Conservation (phyloP, 2,329 filamentous ascomycete species). For the Claviceps sp. region DNA sequence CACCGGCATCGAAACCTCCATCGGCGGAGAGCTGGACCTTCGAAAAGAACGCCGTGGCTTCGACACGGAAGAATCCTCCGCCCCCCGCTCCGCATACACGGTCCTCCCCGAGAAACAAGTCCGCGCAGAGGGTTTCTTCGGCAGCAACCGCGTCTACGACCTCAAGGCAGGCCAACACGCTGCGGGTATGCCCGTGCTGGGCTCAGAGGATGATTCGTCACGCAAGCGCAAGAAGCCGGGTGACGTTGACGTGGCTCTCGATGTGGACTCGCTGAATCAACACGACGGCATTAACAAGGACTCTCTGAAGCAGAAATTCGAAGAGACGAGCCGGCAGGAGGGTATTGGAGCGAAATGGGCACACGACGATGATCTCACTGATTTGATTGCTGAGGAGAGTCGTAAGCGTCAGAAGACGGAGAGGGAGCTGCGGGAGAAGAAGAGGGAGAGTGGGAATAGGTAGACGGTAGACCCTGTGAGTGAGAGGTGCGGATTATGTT, state of each 20-base stretch:
- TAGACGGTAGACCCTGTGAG: conserved; percentile 16
- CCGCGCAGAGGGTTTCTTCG: conserved; percentile 84
- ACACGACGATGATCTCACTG: conserved; percentile 75
- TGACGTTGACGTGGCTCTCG: conserved; percentile 85
- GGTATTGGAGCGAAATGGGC: conserved; percentile 56
- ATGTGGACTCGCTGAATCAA: conserved; percentile 64
- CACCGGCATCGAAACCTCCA: conserved; percentile 55
- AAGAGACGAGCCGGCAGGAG: conserved; percentile 54
- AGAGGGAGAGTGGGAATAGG: conserved; percentile 40
- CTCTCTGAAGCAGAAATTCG: conserved; percentile 66
- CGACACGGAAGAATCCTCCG: conserved; percentile 69
- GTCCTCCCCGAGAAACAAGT: conserved; percentile 82
- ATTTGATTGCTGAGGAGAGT: conserved; percentile 92
- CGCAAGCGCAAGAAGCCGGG: conserved; percentile 91
- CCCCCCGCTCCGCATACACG: conserved; percentile 71
- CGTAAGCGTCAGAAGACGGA: conserved; percentile 83
- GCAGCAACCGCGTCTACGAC: conserved; percentile 87
- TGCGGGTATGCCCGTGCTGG: conserved; percentile 56
- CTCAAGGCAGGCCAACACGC: conserved; percentile 40
- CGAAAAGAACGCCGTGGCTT: conserved; percentile 71
- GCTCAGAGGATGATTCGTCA: conserved; percentile 64
- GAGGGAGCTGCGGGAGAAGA: conserved; percentile 60
- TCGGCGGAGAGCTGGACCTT: conserved; percentile 79
- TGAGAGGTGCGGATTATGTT: too few relatives aligned
- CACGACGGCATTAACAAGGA: conserved; percentile 75